These are phyloP conservation scores for Fusarium poae DNA, from an alignment of 2,329 filamentous ascomycete genomes.

Conservation along the genomic window DNA sequence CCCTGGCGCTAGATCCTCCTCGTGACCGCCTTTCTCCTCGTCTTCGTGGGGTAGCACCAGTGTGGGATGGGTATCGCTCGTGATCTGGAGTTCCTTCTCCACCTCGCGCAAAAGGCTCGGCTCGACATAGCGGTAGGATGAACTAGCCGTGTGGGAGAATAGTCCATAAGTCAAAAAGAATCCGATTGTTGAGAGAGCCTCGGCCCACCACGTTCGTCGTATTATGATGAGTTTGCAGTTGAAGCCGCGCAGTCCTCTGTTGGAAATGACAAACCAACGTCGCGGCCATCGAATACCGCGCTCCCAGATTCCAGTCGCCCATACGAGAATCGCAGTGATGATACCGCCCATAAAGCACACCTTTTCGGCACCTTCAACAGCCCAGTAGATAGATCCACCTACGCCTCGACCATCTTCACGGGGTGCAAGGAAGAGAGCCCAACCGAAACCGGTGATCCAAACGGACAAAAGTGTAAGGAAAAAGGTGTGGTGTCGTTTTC, in stretches of 20 bases:
- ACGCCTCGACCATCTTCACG: conserved; percentile 92
- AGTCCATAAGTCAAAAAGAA: conserved; percentile 84
- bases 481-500: conserved; percentile 92
- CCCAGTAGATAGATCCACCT: conserved; percentile 96
- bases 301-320: conserved; percentile 97
- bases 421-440: conserved; percentile 94
- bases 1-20: conserved; percentile 90
- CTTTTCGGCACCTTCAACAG: conserved; percentile 89
- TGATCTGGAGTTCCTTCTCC: conserved; percentile 68
- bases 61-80: conserved; percentile 57
- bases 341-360: conserved; percentile 92
- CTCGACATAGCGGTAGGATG: conserved; percentile 83
- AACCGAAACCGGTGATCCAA: conserved; percentile 89
- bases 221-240: conserved; percentile 97
- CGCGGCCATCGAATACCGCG: conserved; percentile 94
- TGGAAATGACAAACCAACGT: conserved; percentile 89
- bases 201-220: conserved; percentile 83
- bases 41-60: conserved; percentile 63
- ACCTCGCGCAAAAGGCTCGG: conserved; percentile 70
- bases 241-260: conserved; percentile 89
- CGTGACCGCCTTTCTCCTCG: conserved; percentile 76
- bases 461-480: conserved; percentile 83
- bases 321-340: conserved; percentile 87
- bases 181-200: conserved; percentile 76
- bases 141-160: conserved; percentile 76